Evolutionary conservation across 2,329 filamentous ascomycete species (phyloP), one percentile per base, ranked within the genome.

Genomic region (Tricladium varicosporioides): DNA sequence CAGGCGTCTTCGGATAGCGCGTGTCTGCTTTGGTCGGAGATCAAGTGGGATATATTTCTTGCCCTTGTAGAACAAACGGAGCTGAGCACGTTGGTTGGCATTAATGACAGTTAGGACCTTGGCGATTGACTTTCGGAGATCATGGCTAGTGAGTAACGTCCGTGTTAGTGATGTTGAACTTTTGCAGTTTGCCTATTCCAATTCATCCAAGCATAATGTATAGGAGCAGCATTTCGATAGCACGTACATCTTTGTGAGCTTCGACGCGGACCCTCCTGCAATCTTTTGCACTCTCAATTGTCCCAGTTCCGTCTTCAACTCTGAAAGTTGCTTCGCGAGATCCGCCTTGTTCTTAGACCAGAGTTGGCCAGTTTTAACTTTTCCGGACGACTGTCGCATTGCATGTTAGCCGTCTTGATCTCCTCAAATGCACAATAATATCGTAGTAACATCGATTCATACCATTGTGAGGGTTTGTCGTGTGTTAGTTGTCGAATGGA

Each of bases 291-390:
- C 96, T 77, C 94, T 89, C 74, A 99, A 86, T 82, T 93, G 88
- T 75, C 91, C 90, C 70, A 99, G 87, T 84, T 99, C 95, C 67
- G 88, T 86, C 90, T 97, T 96, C 76, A 96, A 84, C 80, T 96
- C 92, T 72, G 86, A 87, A 75, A 97, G 87, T 80, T 96, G 92
- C 86, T 94, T 96, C 76, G 86, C 85, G 79, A 99, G 85, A 74
- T 99, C 95, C 75, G 96, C 91, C 88, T 97, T 97, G 88, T 85
- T 92, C 91, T 99, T 99, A 83, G 86, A 87, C 94, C 94, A 97
- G 80, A 99, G 91, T 82, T 90, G 85, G 81, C 85, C 86, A 78
- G 93, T 87, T 89, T 97, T 97, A 81, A 99, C 91, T 86, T 87
- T 87, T 72, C 75, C 72, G 71, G 77, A 75, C 75, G 79, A 81